phyloP scores from a whole-genome alignment of 768 basidiomycete species.

The Pisolithus marmoratus region DNA sequence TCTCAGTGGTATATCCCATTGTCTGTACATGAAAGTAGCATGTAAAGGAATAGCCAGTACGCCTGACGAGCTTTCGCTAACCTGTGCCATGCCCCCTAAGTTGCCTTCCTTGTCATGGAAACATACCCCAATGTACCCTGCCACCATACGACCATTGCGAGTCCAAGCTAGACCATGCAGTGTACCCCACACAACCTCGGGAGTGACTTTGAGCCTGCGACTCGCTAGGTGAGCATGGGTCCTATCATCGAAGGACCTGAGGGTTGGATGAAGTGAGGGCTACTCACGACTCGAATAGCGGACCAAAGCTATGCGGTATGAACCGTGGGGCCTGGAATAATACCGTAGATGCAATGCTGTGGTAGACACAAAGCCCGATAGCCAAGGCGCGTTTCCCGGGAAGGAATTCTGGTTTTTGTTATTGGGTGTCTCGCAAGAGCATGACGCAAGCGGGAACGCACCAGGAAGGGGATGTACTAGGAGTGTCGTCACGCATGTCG shows the following conservation, averaged over 20 bases:
- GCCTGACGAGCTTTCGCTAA: neutral
- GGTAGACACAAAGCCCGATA: slow-evolving; percentile 71
- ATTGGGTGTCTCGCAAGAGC: neutral
- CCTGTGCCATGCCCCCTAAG: neutral
- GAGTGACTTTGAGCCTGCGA: slow-evolving; percentile 55
- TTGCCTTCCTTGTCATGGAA: slow-evolving; percentile 29
- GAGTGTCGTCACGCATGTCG: slow-evolving; percentile 54
- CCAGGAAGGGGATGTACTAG: slow-evolving; percentile 73
- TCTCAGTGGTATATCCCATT: too few relatives aligned
- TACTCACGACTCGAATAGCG: slow-evolving; percentile 54
- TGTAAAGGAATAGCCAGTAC: too few relatives aligned
- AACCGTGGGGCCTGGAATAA: slow-evolving; percentile 75
- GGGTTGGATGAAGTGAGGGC: neutral
- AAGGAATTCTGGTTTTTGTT: slow-evolving; percentile 53
- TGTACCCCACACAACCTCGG: slow-evolving; percentile 69
- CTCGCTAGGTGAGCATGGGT: neutral
- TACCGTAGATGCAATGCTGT: slow-evolving; percentile 65
- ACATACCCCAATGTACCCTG: slow-evolving; percentile 60
- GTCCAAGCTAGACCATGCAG: slow-evolving; percentile 65
- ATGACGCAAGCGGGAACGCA: slow-evolving; percentile 24
- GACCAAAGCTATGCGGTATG: slow-evolving; percentile 68
- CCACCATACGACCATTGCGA: slow-evolving; percentile 80
- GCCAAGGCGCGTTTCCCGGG: slow-evolving; percentile 83
- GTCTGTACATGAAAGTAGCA: too few relatives aligned
- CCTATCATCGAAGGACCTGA: neutral